Evolutionary conservation across 345 rosid species (phyloP), one percentile per base, ranked within the genome.

Genomic region (Brassica rapa): DNA sequence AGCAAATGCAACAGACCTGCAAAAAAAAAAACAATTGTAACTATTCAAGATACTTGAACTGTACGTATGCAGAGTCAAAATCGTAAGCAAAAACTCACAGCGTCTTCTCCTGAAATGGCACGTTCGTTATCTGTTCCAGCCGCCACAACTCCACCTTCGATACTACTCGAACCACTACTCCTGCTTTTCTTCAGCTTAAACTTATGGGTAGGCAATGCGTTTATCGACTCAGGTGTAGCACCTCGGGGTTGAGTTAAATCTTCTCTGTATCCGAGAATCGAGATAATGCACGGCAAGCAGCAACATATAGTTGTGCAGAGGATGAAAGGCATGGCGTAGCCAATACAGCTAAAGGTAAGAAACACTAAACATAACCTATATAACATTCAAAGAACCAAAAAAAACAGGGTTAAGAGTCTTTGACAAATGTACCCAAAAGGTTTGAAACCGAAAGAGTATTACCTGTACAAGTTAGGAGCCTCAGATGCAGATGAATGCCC

Each of bases 391-490:
- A 53, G 23, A 76, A 10, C 64, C 16, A 43, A 24, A 0, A 16
- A 51, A 57, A 1, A 8, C 24, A 8, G n/a, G n/a, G 37, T 60
- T 72, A 32, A 49, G 24, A 82, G 78, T 71, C 23, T 15, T 55
- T 39, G 62, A 60, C 8, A 69, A 27, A 8, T 62, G 25, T 11
- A 69, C 24, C 11, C 33, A 16, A 12, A 16, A 16, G 10, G 19
- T 39, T 46, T 24, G 14, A 41, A 25, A 19, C 0, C 9, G 4
- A 60, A 53, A 9, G 32, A 62, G 43, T 39, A 37, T 35, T 57
- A 93, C 98, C 98, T 91, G 87, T 95, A 95, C 93, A 95, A 82
- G 82, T 93, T 93, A 71, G 99, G 99, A 76, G 99, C 98, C 74
- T 89, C 98, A 3, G 43, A 24, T 32, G 91, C 87, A 77, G 99